These are phyloP conservation scores for cucumber (Cucumis sativus) DNA, from an alignment of 306 rosid genomes.

Conservation along the genomic window DNA sequence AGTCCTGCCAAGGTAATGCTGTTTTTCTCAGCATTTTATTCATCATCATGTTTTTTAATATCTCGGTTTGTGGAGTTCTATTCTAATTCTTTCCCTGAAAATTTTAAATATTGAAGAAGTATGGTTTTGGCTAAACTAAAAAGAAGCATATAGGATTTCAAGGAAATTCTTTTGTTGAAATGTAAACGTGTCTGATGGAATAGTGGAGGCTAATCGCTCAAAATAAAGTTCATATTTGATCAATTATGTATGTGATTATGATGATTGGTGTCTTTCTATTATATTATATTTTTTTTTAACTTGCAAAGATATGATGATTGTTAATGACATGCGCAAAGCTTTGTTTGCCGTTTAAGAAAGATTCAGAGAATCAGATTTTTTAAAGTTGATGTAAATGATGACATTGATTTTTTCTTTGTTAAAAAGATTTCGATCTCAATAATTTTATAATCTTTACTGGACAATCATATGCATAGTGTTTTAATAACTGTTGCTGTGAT, in stretches of 20 bases:
- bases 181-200: background rate
- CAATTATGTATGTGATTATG: background rate
- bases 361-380: background rate
- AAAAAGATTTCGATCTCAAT: background rate
- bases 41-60: background rate
- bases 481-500: background rate
- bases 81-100: background rate
- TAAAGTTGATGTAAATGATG: background rate
- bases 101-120: background rate
- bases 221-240: background rate
- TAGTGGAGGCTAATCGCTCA: background rate
- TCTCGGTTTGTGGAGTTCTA: background rate
- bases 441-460: background rate
- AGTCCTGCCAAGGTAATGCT: constrained; percentile 70
- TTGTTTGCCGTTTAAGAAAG: background rate
- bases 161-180: background rate
- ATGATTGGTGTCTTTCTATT: background rate
- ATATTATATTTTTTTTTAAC: background rate
- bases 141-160: background rate
- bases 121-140: background rate
- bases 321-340: background rate
- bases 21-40: background rate
- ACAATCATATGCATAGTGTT: background rate
- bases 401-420: background rate
- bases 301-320: background rate